phyloP scores from a whole-genome alignment of 345 rosid genomes.

The Eucalyptus guilfoylei region DNA sequence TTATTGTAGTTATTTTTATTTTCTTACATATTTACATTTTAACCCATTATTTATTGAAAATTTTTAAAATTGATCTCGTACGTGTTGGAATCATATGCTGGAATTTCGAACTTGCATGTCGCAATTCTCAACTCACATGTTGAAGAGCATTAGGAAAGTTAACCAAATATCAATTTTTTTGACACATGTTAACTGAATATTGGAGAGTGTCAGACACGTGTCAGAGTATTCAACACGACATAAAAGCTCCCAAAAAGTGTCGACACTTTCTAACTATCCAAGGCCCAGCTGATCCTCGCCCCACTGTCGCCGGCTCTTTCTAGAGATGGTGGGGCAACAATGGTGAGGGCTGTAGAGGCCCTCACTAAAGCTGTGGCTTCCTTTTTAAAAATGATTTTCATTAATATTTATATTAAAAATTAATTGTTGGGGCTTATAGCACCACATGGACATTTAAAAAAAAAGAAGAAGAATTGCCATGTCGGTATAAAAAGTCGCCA shows the following conservation, averaged over 20 bases:
- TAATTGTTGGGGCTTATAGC: rapidly evolving
- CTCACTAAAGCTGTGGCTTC: rapidly evolving
- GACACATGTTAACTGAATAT: rapidly evolving
- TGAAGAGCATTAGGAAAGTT: rapidly evolving
- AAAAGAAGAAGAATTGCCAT: rapidly evolving
- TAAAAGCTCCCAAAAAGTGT: rapidly evolving
- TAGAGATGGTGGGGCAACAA: rapidly evolving
- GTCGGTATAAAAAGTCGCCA: rapidly evolving
- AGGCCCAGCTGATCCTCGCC: rapidly evolving
- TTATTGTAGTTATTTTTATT: too few species aligned
- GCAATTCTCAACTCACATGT: rapidly evolving
- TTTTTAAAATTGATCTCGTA: rapidly evolving
- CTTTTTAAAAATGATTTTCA: too few species aligned
- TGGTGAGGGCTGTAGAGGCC: rapidly evolving
- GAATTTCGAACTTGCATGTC: rapidly evolving
- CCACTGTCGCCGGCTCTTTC: rapidly evolving
- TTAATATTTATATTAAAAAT: too few species aligned
- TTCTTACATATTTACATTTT: too few species aligned
- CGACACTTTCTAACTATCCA: rapidly evolving
- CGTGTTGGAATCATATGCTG: rapidly evolving
- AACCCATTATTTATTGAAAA: too few species aligned
- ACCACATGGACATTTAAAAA: rapidly evolving
- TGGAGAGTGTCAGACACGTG: rapidly evolving
- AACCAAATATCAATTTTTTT: rapidly evolving
- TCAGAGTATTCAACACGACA: too few species aligned